These are phyloP conservation scores for Sclerotinia subarctica DNA, from an alignment of 2,329 filamentous ascomycete genomes.

Conservation along the genomic window DNA sequence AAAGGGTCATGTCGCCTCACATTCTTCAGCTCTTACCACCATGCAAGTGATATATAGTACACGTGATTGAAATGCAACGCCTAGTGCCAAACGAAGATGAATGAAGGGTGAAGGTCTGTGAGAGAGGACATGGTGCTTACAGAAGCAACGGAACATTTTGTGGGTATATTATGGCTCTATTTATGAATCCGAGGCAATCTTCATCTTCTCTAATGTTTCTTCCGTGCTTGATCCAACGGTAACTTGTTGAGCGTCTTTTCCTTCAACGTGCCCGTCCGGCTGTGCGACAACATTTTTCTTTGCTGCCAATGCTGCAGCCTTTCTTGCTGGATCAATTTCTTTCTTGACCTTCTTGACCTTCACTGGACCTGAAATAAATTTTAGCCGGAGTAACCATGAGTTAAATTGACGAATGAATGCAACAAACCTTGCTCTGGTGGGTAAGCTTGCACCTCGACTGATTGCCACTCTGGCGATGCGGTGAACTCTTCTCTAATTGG, in stretches of 20 bases:
- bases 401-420: conserved; percentile 37
- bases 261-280: conserved; percentile 35
- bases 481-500: conserved; percentile 76
- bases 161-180: conserved; percentile 22
- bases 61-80: neutral
- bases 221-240: conserved; percentile 28
- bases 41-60: neutral
- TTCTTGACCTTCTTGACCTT: conserved; percentile 70
- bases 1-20: neutral
- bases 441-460: conserved; percentile 74
- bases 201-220: conserved; percentile 34
- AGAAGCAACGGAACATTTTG: conserved; percentile 21
- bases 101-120: neutral
- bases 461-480: conserved; percentile 74
- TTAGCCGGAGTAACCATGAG: neutral
- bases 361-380: conserved; percentile 43
- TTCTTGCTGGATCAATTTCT: conserved; percentile 45
- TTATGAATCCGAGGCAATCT: conserved; percentile 29
- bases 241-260: conserved; percentile 29
- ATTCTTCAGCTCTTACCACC: neutral
- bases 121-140: conserved; percentile 2
- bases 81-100: neutral
- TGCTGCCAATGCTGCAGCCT: conserved; percentile 35
- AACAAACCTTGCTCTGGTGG: conserved; percentile 61
- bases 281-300: conserved; percentile 31